Evolutionary conservation across 2,329 filamentous ascomycete species (phyloP).

Genomic region (Penicillium sp.): DNA sequence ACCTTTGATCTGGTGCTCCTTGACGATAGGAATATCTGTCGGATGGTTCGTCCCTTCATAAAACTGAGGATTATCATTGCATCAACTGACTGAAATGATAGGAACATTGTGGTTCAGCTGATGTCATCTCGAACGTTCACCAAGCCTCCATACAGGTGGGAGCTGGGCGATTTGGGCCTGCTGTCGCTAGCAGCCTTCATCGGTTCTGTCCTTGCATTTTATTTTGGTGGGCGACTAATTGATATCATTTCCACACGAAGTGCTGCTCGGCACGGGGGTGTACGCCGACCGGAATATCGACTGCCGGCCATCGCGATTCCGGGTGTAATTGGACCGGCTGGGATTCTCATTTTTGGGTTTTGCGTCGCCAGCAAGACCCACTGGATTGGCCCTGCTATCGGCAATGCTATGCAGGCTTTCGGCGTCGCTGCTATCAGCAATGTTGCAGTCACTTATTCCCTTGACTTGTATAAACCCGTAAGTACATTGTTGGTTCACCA

Average conservation of each 20-base stretch:
- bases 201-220: conserved; percentile 29
- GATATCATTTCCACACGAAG: conserved; percentile 30
- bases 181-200: conserved; percentile 30
- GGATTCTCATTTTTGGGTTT: conserved; percentile 28
- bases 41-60: conserved; percentile 22
- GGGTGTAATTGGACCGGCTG: conserved; percentile 24
- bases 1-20: conserved; percentile 28
- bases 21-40: conserved; percentile 30
- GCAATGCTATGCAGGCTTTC: conserved; percentile 31
- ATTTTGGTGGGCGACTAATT: conserved; percentile 29
- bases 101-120: conserved; percentile 35
- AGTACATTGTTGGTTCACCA: background rate
- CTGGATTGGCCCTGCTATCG: conserved; percentile 29
- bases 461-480: conserved; percentile 30
- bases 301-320: conserved; percentile 30
- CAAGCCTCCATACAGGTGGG: conserved; percentile 29
- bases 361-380: conserved; percentile 24
- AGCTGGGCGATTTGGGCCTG: conserved; percentile 25
- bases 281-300: conserved; percentile 28
- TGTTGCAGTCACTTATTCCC: conserved; percentile 28
- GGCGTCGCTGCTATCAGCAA: conserved; percentile 31
- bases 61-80: background rate
- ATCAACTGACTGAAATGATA: conserved; percentile 1
- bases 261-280: conserved; percentile 23
- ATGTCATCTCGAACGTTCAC: conserved; percentile 30